Conservation (phyloP, 2,329 filamentous ascomycete species). For the Emmonsiellopsis sp. region DNA sequence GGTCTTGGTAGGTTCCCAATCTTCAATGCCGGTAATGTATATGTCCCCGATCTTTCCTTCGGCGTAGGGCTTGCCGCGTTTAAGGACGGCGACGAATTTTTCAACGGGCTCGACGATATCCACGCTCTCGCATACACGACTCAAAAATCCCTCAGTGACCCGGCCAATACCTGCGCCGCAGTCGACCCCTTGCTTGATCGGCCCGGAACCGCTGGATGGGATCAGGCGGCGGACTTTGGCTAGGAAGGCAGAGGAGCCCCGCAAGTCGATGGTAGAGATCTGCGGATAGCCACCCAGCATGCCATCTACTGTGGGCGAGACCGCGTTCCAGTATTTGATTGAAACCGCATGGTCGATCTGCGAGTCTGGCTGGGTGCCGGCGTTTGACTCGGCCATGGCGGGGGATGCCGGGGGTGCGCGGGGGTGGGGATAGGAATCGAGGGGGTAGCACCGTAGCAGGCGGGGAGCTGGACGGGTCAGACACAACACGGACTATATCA, state of each 20-base stretch:
- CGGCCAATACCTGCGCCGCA: slow-evolving; percentile 69
- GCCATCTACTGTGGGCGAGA: slow-evolving; percentile 48
- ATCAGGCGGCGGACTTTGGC: slow-evolving; percentile 49
- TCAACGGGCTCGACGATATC: slow-evolving; percentile 79
- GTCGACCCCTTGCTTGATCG: slow-evolving; percentile 40
- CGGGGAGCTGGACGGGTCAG: no score
- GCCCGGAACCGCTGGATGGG: slow-evolving; percentile 11
- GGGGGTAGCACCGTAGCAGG: no score
- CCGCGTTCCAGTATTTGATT: slow-evolving; percentile 31
- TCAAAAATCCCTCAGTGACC: slow-evolving; percentile 69
- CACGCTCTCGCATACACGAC: slow-evolving; percentile 58
- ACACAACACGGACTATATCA: neutral
- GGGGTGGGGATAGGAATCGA: no score
- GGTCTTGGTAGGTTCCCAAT: slow-evolving; percentile 48
- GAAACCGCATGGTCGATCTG: slow-evolving; percentile 29
- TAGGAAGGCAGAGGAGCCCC: slow-evolving; percentile 60
- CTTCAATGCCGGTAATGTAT: slow-evolving; percentile 64
- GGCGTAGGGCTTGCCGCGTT: slow-evolving; percentile 25
- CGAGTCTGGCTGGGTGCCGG: slow-evolving; percentile 15
- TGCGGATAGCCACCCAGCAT: slow-evolving; percentile 63
- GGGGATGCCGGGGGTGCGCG: neutral
- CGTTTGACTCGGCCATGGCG: neutral
- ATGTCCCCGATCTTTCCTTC: slow-evolving; percentile 51
- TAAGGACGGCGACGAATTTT: slow-evolving; percentile 64
- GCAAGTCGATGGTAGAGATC: slow-evolving; percentile 61